Percentiles rank a stretch among this genome's conserved stretches.
These are phyloP conservation scores for Chrysanthemum seticuspe DNA, from an alignment of 129 eudicot genomes.

Conservation along the genomic window DNA sequence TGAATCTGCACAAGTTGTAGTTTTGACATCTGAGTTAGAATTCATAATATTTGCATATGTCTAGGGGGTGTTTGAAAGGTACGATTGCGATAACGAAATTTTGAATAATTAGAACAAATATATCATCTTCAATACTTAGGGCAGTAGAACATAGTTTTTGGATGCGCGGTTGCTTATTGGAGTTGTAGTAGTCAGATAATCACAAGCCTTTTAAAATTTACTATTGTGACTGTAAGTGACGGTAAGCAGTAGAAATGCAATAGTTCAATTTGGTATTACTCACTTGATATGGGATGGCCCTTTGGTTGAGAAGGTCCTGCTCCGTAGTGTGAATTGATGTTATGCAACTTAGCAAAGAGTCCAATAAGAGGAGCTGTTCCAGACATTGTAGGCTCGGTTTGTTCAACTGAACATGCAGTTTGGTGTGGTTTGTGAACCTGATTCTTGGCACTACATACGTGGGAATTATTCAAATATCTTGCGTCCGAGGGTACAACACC, in stretches of 20 bases:
- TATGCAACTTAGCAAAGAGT: slow-evolving; percentile 64
- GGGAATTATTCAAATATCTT: no score
- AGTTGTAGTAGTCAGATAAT: no score
- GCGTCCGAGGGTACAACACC: no score
- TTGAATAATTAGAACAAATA: no score
- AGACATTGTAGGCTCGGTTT: slow-evolving; percentile 78
- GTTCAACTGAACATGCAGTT: slow-evolving; percentile 29
- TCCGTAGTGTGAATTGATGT: slow-evolving; percentile 37
- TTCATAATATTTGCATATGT: not conserved
- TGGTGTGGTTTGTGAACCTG: no score
- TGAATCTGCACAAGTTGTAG: slow-evolving; percentile 28
- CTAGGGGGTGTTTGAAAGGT: no score
- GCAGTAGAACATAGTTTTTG: no score
- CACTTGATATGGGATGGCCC: slow-evolving; percentile 34
- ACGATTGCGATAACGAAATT: no score
- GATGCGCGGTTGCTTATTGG: no score
- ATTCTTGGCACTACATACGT: no score
- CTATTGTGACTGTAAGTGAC: not conserved
- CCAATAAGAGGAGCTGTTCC: slow-evolving; percentile 94
- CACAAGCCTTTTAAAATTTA: no score
- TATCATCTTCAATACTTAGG: no score
- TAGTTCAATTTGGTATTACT: slow-evolving; percentile 19
- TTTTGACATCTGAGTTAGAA: slow-evolving; percentile 7
- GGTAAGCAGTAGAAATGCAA: slow-evolving; percentile 11
- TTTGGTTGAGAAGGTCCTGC: slow-evolving; percentile 34